Base-by-base conservation (phyloP, 805 yeast genomes). In the Pichia kluyveri region DNA sequence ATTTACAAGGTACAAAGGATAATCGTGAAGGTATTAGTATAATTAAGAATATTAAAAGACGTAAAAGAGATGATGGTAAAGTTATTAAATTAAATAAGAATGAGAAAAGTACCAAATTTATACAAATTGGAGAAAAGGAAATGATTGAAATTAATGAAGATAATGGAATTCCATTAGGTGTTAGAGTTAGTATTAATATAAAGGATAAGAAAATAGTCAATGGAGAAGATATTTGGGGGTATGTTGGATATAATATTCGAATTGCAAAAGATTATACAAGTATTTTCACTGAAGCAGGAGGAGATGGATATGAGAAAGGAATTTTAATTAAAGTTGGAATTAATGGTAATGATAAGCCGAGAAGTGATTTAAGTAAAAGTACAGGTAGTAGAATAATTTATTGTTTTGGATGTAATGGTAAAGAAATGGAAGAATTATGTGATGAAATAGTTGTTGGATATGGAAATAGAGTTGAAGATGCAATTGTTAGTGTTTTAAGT, bases 151-250 rank as follows among this genome's bases (percentile, higher is more conserved):
- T 23, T 23, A 23, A 70, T 89, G 44, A 64, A 63, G 8, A 77
- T 75, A 53, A 80, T 80, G 49, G 81, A 4, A 23, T 86, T 4
- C 96, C 96, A 3, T 75, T 79, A 0, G 80, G 85, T 56, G 87
- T 83, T 15, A 70, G 95, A 54, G 96, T 90, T 10, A 86, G 95
- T 0, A 86, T 90, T 2, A 87, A 90, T 57, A 53, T 80, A 10
- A 69, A 77, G 41, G 75, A 75, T 11, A 74, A 72, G 44, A 75
- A 73, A 46, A 77, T 87, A 12, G 93, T 86, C 0, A 55, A 68
- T 11, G 80, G 75, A 43, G 95, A 93, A 0, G 85, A 86, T 55
- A 86, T 83, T 1, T 65, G 68, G 37, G 69, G 79, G 1, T 69
- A 83, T 6, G 82, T 77, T 60, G 95, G 95, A 0, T 89, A 83